Conservation (phyloP, 1,139 yeast species). For the Diutina rugosa region DNA sequence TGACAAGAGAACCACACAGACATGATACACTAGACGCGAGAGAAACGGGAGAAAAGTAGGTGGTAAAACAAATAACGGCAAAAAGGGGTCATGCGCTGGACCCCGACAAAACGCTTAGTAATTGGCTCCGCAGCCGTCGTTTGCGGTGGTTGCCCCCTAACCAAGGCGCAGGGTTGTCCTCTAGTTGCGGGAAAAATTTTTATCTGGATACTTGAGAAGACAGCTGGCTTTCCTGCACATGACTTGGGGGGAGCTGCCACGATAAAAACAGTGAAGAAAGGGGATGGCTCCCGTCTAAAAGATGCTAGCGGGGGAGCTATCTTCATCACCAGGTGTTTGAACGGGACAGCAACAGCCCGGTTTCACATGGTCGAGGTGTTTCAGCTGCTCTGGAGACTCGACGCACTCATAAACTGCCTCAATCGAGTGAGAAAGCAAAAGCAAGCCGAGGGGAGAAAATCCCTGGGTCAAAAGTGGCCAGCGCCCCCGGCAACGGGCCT, state of each 20-base stretch:
- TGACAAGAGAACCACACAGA: not conserved
- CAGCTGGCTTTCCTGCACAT: not conserved
- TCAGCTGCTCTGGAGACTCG: not conserved
- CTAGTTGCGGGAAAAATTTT: constrained; percentile 1
- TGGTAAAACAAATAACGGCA: not conserved
- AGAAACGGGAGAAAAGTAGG: not conserved
- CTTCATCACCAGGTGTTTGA: not conserved
- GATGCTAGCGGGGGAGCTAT: too few relatives aligned
- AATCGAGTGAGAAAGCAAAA: not conserved
- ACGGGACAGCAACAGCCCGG: not conserved
- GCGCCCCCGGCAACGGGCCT: not conserved
- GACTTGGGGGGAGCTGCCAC: not conserved
- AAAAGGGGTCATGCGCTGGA: not conserved
- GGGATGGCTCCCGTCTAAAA: not conserved
- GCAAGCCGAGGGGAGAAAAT: not conserved
- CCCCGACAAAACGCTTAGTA: not conserved
- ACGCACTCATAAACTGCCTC: not conserved
- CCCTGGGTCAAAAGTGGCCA: not conserved
- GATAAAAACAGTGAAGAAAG: not conserved
- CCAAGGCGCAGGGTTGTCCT: not conserved
- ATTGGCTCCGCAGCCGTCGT: not conserved
- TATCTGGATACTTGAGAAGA: not conserved
- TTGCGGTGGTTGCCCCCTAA: not conserved
- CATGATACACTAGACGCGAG: not conserved
- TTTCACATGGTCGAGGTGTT: not conserved